phyloP scores from a whole-genome alignment of 495 filamentous ascomycete species.

The Annulohypoxylon bovei region DNA sequence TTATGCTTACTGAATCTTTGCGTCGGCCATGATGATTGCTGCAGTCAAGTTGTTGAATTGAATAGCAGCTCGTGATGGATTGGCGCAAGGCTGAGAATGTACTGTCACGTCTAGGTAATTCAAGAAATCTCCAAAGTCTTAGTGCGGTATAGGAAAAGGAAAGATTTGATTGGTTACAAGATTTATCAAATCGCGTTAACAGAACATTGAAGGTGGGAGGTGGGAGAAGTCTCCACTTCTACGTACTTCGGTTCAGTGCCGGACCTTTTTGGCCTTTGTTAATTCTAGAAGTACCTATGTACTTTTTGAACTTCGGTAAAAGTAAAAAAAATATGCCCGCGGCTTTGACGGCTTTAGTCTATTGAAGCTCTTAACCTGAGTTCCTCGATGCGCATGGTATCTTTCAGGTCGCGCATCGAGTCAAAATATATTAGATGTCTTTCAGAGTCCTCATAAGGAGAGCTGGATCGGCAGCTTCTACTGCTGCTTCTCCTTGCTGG shows the following conservation, averaged over 20 bases:
- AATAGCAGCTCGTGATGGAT: constrained; percentile 4
- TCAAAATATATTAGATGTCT: constrained; percentile 52
- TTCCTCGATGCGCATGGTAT: constrained; percentile 40
- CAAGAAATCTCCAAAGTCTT: constrained; percentile 27
- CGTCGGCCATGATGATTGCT: constrained; percentile 70
- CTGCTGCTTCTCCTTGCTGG: constrained; percentile 51
- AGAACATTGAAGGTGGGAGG: background rate
- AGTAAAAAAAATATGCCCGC: constrained; percentile 30
- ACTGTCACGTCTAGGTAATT: constrained; percentile 17
- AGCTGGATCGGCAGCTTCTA: constrained; percentile 50
- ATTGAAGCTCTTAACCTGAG: constrained; percentile 16
- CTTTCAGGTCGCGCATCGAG: constrained; percentile 39
- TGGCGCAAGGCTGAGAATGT: constrained; percentile 36
- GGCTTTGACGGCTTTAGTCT: constrained; percentile 18
- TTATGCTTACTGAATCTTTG: constrained; percentile 75
- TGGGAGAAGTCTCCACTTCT: no score
- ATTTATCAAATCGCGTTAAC: constrained; percentile 7
- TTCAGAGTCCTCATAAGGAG: constrained; percentile 51
- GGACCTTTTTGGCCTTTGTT: background rate
- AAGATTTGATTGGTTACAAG: constrained; percentile 26
- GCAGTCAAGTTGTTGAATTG: constrained; percentile 37
- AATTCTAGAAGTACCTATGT: constrained; percentile 12
- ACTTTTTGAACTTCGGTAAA: constrained; percentile 25
- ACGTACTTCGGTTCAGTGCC: constrained; percentile 16
- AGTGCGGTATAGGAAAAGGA: constrained; percentile 7